Evolutionary conservation across 2,329 filamentous ascomycete genomes (phyloP).

Genomic region (Stemphylium vesicarium): DNA sequence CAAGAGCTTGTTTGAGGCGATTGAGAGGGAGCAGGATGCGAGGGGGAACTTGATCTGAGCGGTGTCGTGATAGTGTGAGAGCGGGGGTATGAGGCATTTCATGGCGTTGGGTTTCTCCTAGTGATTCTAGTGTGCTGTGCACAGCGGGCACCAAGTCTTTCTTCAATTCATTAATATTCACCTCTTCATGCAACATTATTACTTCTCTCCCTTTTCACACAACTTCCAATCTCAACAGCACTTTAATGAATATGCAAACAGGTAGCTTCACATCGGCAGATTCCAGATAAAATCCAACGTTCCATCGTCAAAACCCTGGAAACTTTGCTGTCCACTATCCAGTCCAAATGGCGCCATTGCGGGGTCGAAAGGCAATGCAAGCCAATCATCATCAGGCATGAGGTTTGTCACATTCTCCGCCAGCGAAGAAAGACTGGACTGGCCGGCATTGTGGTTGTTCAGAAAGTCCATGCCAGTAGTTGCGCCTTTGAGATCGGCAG

Average conservation of each 20-base stretch:
- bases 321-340: constrained; percentile 40
- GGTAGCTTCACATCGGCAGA: constrained; percentile 35
- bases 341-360: constrained; percentile 49
- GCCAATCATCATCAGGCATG: constrained; percentile 49
- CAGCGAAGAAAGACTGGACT: constrained; percentile 44
- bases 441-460: constrained; percentile 45
- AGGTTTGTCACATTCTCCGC: constrained; percentile 44
- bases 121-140: too few relatives aligned
- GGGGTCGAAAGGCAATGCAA: constrained; percentile 48
- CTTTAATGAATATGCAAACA: background rate
- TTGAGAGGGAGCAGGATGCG: constrained; percentile 88
- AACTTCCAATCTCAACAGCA: background rate
- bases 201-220: background rate
- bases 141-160: background rate
- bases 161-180: background rate
- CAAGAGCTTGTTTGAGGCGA: constrained; percentile 92
- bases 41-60: constrained; percentile 72
- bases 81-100: background rate
- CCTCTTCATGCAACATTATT: background rate
- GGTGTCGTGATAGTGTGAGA: background rate
- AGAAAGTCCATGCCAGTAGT: constrained; percentile 46
- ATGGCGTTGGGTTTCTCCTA: background rate
- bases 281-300: constrained; percentile 51
- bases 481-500: constrained; percentile 35
- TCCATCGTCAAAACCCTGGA: constrained; percentile 48